phyloP scores from a whole-genome alignment of 2,329 filamentous ascomycete species.

The Beauveria pseudobassiana region DNA sequence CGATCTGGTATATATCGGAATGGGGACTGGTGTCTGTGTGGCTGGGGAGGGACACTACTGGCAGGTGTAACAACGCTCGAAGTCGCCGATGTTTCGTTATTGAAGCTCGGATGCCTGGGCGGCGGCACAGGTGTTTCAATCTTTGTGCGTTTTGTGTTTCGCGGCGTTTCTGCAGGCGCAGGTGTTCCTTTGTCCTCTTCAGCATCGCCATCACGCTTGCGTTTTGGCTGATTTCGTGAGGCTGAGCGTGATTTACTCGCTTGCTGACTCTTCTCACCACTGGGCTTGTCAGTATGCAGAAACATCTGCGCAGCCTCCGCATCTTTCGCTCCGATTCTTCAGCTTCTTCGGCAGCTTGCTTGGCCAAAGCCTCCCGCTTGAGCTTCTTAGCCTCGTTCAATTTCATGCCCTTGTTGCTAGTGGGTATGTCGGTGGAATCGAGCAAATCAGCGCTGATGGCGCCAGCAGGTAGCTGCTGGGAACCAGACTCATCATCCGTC shows the following conservation, averaged over 20 bases:
- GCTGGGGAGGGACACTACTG: constrained; percentile 17
- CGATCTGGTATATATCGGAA: constrained; percentile 24
- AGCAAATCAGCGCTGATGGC: constrained; percentile 51
- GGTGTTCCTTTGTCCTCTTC: constrained; percentile 23
- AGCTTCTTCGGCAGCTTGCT: constrained; percentile 55
- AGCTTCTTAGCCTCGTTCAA: constrained; percentile 71
- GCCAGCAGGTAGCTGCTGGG: constrained; percentile 48
- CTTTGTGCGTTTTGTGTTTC: constrained; percentile 44
- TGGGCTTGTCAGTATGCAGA: constrained; percentile 25
- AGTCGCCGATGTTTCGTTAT: constrained; percentile 21
- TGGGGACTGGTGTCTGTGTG: constrained; percentile 36
- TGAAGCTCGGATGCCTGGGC: constrained; percentile 28
- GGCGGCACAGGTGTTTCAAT: constrained; percentile 50
- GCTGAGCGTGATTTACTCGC: constrained; percentile 22
- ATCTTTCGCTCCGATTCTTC: constrained; percentile 49
- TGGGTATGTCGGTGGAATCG: constrained; percentile 52
- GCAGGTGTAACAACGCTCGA: constrained; percentile 9
- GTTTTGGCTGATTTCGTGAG: constrained; percentile 31
- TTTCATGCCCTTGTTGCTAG: constrained; percentile 68
- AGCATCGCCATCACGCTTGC: constrained; percentile 35
- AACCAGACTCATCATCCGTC: constrained; percentile 43
- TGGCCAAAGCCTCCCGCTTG: constrained; percentile 58
- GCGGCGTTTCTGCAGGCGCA: constrained; percentile 26
- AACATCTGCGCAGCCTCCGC: constrained; percentile 40
- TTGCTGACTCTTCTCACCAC: constrained; percentile 13